Evolutionary conservation across 139 green algal genomes (phyloP).

Genomic region (Chlamydomonas eustigma): DNA sequence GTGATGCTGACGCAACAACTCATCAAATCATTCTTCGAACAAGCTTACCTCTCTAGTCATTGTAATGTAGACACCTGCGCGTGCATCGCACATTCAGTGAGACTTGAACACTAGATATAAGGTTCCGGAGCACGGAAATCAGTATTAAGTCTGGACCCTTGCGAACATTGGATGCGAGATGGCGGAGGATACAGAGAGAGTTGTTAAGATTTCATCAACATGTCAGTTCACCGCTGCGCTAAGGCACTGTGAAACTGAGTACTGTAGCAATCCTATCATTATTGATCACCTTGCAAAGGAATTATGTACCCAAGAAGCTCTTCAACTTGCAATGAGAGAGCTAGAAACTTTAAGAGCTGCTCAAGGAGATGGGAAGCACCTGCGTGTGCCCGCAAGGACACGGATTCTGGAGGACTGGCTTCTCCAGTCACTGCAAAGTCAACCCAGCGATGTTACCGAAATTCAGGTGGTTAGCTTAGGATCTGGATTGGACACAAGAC

Average conservation of each 20-base stretch:
- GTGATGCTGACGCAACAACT: not conserved
- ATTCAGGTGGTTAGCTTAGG: slow-evolving; percentile 29
- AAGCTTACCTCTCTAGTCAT: slow-evolving; percentile 9
- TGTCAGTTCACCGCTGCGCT: slow-evolving; percentile 12
- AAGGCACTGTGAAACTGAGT: slow-evolving; percentile 16
- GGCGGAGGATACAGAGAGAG: too few relatives aligned
- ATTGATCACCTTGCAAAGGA: slow-evolving; percentile 12
- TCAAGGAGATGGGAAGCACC: slow-evolving; percentile 34
- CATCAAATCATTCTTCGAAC: not conserved
- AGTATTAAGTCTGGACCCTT: too few relatives aligned
- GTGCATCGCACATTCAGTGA: too few relatives aligned
- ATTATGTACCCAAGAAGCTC: slow-evolving; percentile 12
- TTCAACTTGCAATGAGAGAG: slow-evolving; percentile 17
- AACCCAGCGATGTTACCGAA: not conserved
- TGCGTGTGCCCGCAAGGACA: slow-evolving; percentile 38
- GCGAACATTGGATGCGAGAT: too few relatives aligned
- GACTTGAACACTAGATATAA: too few relatives aligned
- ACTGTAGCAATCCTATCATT: slow-evolving; percentile 12
- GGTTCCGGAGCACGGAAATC: too few relatives aligned
- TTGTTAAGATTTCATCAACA: too few relatives aligned
- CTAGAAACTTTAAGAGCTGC: too few relatives aligned
- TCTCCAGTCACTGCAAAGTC: not conserved
- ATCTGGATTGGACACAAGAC: slow-evolving; percentile 33
- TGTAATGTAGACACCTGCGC: not conserved
- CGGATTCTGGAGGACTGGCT: slow-evolving; percentile 39